Percentiles rank a stretch among this genome's conserved stretches.
Evolutionary conservation across 2,329 filamentous ascomycete genomes (phyloP).

Genomic region (Penicillium capsulatum): DNA sequence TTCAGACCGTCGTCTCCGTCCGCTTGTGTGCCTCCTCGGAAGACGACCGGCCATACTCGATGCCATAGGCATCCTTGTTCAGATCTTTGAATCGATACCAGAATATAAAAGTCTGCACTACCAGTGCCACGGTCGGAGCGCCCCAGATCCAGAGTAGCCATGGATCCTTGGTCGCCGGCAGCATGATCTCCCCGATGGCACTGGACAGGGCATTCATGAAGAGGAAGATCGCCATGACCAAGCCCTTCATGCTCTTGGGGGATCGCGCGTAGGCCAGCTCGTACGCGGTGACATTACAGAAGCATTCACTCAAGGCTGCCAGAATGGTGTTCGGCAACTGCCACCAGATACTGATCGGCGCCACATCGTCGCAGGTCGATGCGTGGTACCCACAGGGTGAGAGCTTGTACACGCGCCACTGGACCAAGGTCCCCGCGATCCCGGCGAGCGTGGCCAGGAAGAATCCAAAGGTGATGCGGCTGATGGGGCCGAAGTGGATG

Average conservation of each 20-base stretch:
- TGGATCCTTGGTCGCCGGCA: slow-evolving; percentile 46
- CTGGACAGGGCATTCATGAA: slow-evolving; percentile 40
- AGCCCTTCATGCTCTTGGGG: slow-evolving; percentile 41
- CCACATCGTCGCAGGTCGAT: slow-evolving; percentile 37
- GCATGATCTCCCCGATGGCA: slow-evolving; percentile 42
- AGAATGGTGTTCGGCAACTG: slow-evolving; percentile 40
- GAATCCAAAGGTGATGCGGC: slow-evolving; percentile 51
- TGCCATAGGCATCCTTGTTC: slow-evolving; percentile 46
- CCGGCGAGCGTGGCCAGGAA: slow-evolving; percentile 48
- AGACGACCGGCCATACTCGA: neutral
- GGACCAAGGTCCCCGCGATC: slow-evolving; percentile 36
- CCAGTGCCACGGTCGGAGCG: slow-evolving; percentile 48
- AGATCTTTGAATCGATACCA: slow-evolving; percentile 46
- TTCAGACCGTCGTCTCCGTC: neutral
- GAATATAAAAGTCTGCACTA: slow-evolving; percentile 48
- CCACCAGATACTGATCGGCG: slow-evolving; percentile 44
- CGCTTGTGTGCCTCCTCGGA: neutral
- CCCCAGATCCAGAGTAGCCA: slow-evolving; percentile 49
- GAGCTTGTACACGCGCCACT: slow-evolving; percentile 46
- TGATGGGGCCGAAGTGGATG: slow-evolving; percentile 48
- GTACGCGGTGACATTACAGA: slow-evolving; percentile 45
- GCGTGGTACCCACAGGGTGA: slow-evolving; percentile 44
- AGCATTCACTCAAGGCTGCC: slow-evolving; percentile 38
- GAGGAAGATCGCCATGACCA: slow-evolving; percentile 43
- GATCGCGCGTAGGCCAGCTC: slow-evolving; percentile 45